Evolutionary conservation across 331 rosid species (phyloP), one percentile per base, ranked within the genome.

Genomic region (Quercus lobata): DNA sequence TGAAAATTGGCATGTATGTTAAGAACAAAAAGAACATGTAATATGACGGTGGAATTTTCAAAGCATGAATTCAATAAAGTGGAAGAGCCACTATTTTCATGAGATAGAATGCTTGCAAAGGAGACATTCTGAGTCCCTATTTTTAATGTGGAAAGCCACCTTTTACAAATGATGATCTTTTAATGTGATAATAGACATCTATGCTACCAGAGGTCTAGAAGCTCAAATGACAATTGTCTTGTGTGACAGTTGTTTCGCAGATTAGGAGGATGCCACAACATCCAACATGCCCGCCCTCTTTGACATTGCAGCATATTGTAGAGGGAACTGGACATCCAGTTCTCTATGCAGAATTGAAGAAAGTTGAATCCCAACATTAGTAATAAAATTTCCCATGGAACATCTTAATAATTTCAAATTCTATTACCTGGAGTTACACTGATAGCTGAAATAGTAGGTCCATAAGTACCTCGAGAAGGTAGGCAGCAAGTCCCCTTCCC

Each of bases 401-500:
- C 7, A 58, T 27, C 71, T n/a, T 32, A 54, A 5, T 12, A 21
- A 18, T 44, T 11, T 29, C 34, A 63, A 5, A 3, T 4, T 25
- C 79, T 79, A 63, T 84, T 89, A 93, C 98, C 91, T 83, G 96
- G 92, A 52, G 69, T 83, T 24, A 94, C 93, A 5, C 88, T 90
- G 82, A 94, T 88, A 74, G 97, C 97, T 75, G 93, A 90, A 82
- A 94, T 78, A 76, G 89, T 49, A 81, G 98, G 97, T 14, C 98
- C 98, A 79, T 87, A 92, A 53, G 88, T 82, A 76, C 90, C 97
- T 72, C 73, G 89, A 1, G 3, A 16, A 70, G 97, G 98, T 66
- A 92, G 37, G 81, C 98, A 92, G 72, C 97, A 94, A 32, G 97
- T 92, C 30, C 98, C 97, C 79, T 94, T 94, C 49, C 98, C 98